Evolutionary conservation across 805 yeast species (phyloP), one percentile per base, ranked within the genome.

Genomic region (Saccharomycopsis malanga): DNA sequence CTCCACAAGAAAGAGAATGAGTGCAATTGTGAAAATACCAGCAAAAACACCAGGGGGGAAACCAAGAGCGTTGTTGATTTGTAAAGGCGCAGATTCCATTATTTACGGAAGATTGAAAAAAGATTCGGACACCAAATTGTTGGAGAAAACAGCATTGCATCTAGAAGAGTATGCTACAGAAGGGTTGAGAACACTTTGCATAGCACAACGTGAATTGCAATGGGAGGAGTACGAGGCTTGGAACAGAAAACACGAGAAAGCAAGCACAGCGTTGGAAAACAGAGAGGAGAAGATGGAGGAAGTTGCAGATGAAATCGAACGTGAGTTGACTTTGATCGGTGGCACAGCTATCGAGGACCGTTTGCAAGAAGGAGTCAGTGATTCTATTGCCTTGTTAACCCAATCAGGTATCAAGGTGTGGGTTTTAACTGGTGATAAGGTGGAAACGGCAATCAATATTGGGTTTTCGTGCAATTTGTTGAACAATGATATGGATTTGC

Each of bases 341-440:
- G 93, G 93, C 54, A 85, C 94, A 35, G 93, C 93, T 27, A 85
- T 85, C 62, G 94, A 85, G 62, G 94, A 85, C 68, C 71, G 88
- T 60, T 66, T 85, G 52, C 94, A 85, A 63, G 87, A 82, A 56
- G 93, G 93, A 66, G 94, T 85, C 46, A 91, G 93, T 2, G 93
- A 83, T 56, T 75, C 91, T 14, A 85, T 85, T 58, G 76, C 80
- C 5, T 60, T 79, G 4, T 67, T 85, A 47, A 83, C 76, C 14
- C 70, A 77, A 53, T 93, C 93, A 5, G 93, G 94, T 61, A 81
- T 85, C 47, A 85, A 85, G 61, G 66, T 85, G 45, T 85, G 94
- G 94, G 93, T 85, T 40, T 68, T 85, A 42, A 85, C 94, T 2
- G 94, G 94, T 66, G 94, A 85, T 62, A 84, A 83, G 62, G 86